These are phyloP conservation scores for Glomus cerebriforme DNA, from an alignment of 192 early-diverging fungal genomes.

Conservation along the genomic window DNA sequence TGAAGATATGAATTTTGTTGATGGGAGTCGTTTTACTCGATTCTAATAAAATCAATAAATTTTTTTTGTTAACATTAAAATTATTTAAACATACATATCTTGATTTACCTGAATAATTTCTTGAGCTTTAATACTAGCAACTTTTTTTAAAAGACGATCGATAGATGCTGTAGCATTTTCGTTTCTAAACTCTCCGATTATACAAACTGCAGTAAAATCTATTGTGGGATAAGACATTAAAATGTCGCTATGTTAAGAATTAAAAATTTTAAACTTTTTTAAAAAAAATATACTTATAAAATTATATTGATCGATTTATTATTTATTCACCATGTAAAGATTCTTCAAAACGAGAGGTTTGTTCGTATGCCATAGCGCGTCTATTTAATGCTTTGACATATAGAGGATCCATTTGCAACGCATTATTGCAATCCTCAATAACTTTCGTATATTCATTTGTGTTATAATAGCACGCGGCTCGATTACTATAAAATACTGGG, in stretches of 20 bases:
- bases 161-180: conserved; percentile 73
- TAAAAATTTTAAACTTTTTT: neutral
- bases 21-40: conserved; percentile 75
- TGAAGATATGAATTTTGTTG: conserved; percentile 85
- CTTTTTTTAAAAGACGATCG: conserved; percentile 85
- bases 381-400: conserved; percentile 82
- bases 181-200: conserved; percentile 94
- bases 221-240: too few relatives aligned
- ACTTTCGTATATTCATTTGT: conserved; percentile 70
- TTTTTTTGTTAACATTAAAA: neutral
- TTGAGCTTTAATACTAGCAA: conserved; percentile 75
- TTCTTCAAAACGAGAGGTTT: conserved; percentile 49
- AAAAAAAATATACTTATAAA: neutral
- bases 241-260: too few relatives aligned
- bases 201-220: conserved; percentile 91
- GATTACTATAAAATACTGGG: conserved; percentile 92
- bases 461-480: conserved; percentile 90
- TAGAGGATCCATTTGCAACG: conserved; percentile 78
- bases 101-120: conserved; percentile 63
- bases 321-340: conserved; percentile 51
- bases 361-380: conserved; percentile 62
- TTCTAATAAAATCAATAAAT: conserved; percentile 44
- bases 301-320: too few relatives aligned
- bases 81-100: neutral
- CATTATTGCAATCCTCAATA: conserved; percentile 83